Base-by-base conservation (phyloP, 257 asterid genomes). In the Gentiana straminea region DNA sequence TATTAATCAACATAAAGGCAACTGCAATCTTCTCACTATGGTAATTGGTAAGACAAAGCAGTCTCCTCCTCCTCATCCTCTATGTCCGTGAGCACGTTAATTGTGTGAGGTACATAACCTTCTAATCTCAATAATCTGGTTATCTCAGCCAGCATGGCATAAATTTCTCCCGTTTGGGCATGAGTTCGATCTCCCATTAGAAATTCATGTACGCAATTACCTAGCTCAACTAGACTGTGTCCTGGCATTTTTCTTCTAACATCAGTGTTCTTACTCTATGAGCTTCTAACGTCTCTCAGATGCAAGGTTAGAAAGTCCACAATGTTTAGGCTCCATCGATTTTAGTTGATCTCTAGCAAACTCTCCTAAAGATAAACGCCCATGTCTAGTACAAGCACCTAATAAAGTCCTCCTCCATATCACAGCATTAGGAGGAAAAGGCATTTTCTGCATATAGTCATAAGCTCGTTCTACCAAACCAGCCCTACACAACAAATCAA, bases 41-140 rank as follows among this genome's bases (percentile, higher is more conserved):
- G 66, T 81, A 82, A 13, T 13, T 87, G 96, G 66, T 81, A 82
- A 13, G 79, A 64, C 68, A 87, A 58, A 41, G 96, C 94, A 5
- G 83, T 75, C 77, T 84, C 96, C 76, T 87, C 84, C 77, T 84
- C 96, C 69, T 87, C 94, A 63, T 87, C 94, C 75, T 87, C 93
- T 54, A 87, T 80, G 44, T 87, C 96, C 35, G 96, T 86, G 46
- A 76, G 86, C 71, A 87, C 89, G 24, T 77, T 82, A 4, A 70
- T 63, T 1, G 93, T 84, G 50, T 68, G 87, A 41, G 96, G 93
- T 3, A 82, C 77, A 64, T 87, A 84, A 8, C 96, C 96, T 68
- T 82, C 86, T 55, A 75, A 51, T 52, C 80, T 76, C 75, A 82
- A 58, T 24, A 76, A 55, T 65, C 86, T 84, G 3, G 82, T 82